Evolutionary conservation across 2,329 filamentous ascomycete genomes (phyloP), one percentile per base, ranked within the genome.

Genomic region (Rhytidhysteron rufulum): DNA sequence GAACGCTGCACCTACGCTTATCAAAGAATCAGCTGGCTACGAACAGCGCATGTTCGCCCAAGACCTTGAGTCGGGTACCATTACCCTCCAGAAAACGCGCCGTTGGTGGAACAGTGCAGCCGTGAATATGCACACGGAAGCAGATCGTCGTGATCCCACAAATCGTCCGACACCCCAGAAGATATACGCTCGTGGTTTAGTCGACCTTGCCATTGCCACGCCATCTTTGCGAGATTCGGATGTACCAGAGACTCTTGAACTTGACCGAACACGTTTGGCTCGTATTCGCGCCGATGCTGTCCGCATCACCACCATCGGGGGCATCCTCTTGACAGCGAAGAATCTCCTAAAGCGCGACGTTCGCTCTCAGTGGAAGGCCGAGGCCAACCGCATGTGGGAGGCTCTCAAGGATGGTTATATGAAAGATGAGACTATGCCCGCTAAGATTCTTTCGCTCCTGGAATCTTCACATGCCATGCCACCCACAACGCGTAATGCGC

Each of bases 291-390:
- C 67, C 19, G 72, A 80, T 42, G 73, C 80, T 1, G 66, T 83
- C 33, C 77, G 80, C 32, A 83, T 91, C 51, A 78, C 86, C 17
- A 85, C 85, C 1, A 78, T 85, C 3, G 85, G 84, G 1, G 83
- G 86, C 0, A 83, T 91, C 34, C 70, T 90, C 20, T 69, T 91
- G 11, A 88, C 88, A 37, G 85, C 83, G 63, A 93, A 93, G 70
- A 91, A 89, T 51, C 72, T 91, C 6, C 75, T 93, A 22, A 90
- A 89, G 66, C 80, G 87, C 13, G 86, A 91, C 55, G 85, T 88
- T 3, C 80, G 87, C 32, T 78, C 78, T 10, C 80, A 84, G 16
- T 93, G 87, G 87, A 87, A 83, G 63, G 78, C 73, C 18, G 84
- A 90, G 63, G 84, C 85, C 0, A 70, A 73, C 3, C 80, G 86